Conservation (phyloP, 2,329 filamentous ascomycete genomes). For the Alternaria burnsii region DNA sequence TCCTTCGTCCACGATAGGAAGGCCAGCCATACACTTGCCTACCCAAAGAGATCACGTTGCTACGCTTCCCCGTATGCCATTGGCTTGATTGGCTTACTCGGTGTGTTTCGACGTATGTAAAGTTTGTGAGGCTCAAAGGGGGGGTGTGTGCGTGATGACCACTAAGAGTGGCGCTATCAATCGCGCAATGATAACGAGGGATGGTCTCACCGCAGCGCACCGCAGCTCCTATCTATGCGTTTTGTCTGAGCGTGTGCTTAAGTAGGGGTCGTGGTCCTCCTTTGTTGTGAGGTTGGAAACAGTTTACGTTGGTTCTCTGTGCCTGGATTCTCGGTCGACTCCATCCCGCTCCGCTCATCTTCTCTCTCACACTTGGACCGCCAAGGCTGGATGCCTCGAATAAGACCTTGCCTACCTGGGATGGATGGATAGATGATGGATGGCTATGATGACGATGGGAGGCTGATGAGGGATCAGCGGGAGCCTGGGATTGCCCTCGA, state of each 20-base stretch:
- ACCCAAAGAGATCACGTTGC: conserved; percentile 10
- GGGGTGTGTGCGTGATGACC: conserved; percentile 28
- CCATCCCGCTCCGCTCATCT: conserved; percentile 10
- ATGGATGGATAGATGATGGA: conserved; percentile 2
- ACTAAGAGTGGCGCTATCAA: conserved; percentile 48
- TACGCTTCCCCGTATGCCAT: conserved; percentile 21
- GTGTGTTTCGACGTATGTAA: conserved; percentile 11
- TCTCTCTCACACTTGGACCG: conserved; percentile 12
- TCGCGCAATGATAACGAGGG: conserved; percentile 49
- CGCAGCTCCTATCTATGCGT: conserved; percentile 1
- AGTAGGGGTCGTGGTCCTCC: conserved; percentile 1
- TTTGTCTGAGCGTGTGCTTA: conserved; percentile 18
- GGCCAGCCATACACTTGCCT: not conserved
- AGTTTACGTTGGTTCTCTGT: not conserved
- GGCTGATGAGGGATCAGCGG: not conserved
- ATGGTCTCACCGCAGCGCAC: conserved; percentile 34
- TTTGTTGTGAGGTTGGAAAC: not conserved
- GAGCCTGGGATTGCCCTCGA: not conserved
- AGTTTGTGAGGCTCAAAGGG: conserved; percentile 14
- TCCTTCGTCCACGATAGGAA: conserved; percentile 45
- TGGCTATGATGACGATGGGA: not conserved
- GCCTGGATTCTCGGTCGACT: not conserved
- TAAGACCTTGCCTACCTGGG: conserved; percentile 6
- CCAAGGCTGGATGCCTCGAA: conserved; percentile 16
- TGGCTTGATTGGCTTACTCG: conserved; percentile 25